Conservation (phyloP, 768 basidiomycete genomes). For the Leccinum olivaceopallidum region DNA sequence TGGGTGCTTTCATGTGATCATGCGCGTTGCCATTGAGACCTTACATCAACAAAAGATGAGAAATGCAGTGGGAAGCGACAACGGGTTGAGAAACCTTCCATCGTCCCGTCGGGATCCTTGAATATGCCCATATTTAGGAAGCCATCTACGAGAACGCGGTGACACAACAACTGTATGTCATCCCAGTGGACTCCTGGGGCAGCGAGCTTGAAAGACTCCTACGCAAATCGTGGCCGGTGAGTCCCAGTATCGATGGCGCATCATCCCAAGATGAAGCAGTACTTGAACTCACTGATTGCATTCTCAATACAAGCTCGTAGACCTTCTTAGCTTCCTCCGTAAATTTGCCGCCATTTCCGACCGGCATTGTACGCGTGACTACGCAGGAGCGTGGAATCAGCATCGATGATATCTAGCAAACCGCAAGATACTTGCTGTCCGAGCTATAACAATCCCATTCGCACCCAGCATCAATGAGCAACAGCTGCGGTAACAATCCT, state of each 20-base stretch:
- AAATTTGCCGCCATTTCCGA: slow-evolving; percentile 94
- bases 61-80: neutral
- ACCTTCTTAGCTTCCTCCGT: slow-evolving; percentile 78
- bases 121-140: slow-evolving; percentile 88
- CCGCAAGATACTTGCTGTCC: slow-evolving; percentile 46
- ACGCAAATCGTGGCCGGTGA: slow-evolving; percentile 21
- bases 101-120: slow-evolving; percentile 53
- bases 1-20: neutral
- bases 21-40: slow-evolving; percentile 7
- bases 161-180: slow-evolving; percentile 78
- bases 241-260: neutral
- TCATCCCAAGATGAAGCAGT: neutral
- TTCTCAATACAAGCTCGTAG: slow-evolving; percentile 83
- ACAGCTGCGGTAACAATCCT: slow-evolving; percentile 61
- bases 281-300: slow-evolving; percentile 69
- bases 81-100: slow-evolving; percentile 9
- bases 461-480: slow-evolving; percentile 94
- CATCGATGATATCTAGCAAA: neutral
- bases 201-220: slow-evolving; percentile 70
- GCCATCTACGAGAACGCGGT: slow-evolving; percentile 76
- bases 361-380: slow-evolving; percentile 82
- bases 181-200: slow-evolving; percentile 91
- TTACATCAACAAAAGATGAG: neutral
- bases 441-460: slow-evolving; percentile 76
- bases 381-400: slow-evolving; percentile 36